phyloP scores from a whole-genome alignment of 2,329 filamentous ascomycete species.

The Phoma sp. region DNA sequence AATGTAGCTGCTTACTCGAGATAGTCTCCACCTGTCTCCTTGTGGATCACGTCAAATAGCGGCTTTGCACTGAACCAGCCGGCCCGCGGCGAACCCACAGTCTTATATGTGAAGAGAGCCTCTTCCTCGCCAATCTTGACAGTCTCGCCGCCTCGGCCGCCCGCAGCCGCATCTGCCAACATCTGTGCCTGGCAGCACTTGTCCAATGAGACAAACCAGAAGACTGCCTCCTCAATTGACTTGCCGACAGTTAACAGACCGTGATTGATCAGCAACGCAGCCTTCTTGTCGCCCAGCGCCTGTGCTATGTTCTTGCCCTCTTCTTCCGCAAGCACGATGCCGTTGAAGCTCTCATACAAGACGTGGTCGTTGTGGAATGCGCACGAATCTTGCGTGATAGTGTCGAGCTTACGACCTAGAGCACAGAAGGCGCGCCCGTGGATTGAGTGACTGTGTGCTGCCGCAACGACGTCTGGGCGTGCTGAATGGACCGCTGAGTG shows the following conservation, averaged over 20 bases:
- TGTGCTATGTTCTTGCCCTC: conserved; percentile 61
- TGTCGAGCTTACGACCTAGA: conserved; percentile 65
- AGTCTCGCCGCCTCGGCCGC: conserved; percentile 66
- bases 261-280: conserved; percentile 61
- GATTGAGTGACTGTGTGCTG: conserved; percentile 64
- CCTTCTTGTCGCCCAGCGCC: conserved; percentile 57
- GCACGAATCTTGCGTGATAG: conserved; percentile 64
- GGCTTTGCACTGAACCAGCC: conserved; percentile 75
- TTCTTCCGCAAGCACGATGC: conserved; percentile 59
- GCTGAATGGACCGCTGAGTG: conserved; percentile 65
- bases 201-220: conserved; percentile 61
- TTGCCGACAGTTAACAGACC: conserved; percentile 58
- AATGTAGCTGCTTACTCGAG: conserved; percentile 47
- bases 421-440: conserved; percentile 68
- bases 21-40: conserved; percentile 64
- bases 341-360: conserved; percentile 60
- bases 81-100: conserved; percentile 64
- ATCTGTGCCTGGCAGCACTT: conserved; percentile 62
- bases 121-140: conserved; percentile 72
- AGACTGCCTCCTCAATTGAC: conserved; percentile 58
- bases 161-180: conserved; percentile 62
- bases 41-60: conserved; percentile 71
- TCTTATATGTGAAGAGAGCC: conserved; percentile 70
- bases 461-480: conserved; percentile 63
- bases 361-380: conserved; percentile 61